Base-by-base conservation (phyloP, 305 asterid species). In the Fraxinus paxiana region DNA sequence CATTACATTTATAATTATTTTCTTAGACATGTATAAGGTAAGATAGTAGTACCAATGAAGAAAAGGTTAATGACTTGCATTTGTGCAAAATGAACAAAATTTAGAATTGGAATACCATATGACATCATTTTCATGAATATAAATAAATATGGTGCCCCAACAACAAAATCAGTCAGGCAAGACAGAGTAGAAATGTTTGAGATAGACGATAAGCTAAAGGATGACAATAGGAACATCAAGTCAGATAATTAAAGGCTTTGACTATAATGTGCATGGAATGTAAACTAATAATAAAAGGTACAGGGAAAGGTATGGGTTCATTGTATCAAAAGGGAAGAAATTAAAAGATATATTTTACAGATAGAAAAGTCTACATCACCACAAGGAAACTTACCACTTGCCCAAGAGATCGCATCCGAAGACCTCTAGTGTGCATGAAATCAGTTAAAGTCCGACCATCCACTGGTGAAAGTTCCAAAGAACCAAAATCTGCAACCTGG, bases 351-450 rank as follows among this genome's bases (percentile, higher is more conserved):
- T 38, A 61, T 79, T 10, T 71, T 17, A 71, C 12, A 41, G 56
- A 71, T 74, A 70, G 77, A 79, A 54, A 63, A 81, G 79, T 79
- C 76, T 71, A 75, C 20, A 81, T 34, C 59, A 83, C 77, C 17
- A 54, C 10, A 76, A 65, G 85, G 76, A 79, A 43, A 90, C 98
- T 81, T 90, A 94, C 99, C 80, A 96, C 97, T 91, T 92, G 95
- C 85, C 99, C 99, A 83, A 96, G 97, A 41, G 99, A 96, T 78
- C 97, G 98, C 98, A 96, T 96, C 82, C 97, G 93, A 74, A 96
- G 97, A 85, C 99, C 99, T 90, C 99, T 92, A 51, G 98, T 96
- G 79, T 96, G 99, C 99, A 96, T 96, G 90, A 96, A 96, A 84
- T 96, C 99, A 76, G 99, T 96, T 87, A 96, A 85, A 41, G 98